A percentile compares a stretch with the other conserved stretches of the same genome.
phyloP scores from a whole-genome alignment of 2,329 filamentous ascomycete genomes.

The Colletotrichum sp. region DNA sequence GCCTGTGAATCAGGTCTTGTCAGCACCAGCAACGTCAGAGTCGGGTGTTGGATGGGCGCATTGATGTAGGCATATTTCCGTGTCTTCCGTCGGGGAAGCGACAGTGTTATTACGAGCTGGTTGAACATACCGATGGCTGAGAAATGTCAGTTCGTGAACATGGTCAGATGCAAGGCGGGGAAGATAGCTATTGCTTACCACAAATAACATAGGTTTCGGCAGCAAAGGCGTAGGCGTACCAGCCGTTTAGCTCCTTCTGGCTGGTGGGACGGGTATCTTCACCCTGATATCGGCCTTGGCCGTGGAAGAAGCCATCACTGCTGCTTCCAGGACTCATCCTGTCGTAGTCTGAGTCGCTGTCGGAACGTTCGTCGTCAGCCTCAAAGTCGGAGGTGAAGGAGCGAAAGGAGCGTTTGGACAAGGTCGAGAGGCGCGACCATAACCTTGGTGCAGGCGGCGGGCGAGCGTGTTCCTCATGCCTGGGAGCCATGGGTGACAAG shows the following conservation, averaged over 20 bases:
- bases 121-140: conserved; percentile 32
- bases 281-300: conserved; percentile 66
- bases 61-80: neutral
- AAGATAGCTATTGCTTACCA: conserved; percentile 58
- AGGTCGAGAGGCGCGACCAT: conserved; percentile 54
- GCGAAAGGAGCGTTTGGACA: conserved; percentile 60
- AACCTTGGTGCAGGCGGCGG: conserved; percentile 50
- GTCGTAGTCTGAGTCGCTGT: conserved; percentile 34
- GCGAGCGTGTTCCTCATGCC: conserved; percentile 24
- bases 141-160: neutral
- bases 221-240: conserved; percentile 97
- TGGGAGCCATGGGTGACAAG: conserved; percentile 19
- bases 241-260: conserved; percentile 84
- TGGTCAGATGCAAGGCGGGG: neutral
- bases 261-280: conserved; percentile 92
- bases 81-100: neutral
- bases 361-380: conserved; percentile 73
- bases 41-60: neutral
- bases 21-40: neutral
- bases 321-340: conserved; percentile 42
- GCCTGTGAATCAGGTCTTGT: conserved; percentile 51
- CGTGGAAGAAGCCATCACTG: conserved; percentile 40
- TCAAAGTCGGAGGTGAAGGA: conserved; percentile 70
- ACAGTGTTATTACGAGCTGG: neutral
- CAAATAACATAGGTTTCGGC: conserved; percentile 97